These are phyloP conservation scores for Fusarium nematophilum DNA, from an alignment of 2,329 filamentous ascomycete species.

Conservation along the genomic window DNA sequence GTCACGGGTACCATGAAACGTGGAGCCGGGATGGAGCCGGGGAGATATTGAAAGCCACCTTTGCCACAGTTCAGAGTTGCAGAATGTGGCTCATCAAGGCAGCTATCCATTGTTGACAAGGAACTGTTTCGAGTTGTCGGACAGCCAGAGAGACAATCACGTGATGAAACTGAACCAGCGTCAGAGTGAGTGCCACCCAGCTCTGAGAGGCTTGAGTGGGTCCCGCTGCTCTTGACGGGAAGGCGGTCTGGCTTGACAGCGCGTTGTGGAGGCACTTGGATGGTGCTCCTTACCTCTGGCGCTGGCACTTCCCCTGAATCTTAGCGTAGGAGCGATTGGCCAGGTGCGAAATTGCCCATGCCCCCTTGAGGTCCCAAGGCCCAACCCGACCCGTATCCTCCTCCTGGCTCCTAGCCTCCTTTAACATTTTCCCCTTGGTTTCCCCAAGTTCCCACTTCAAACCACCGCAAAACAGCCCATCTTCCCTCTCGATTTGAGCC, in stretches of 20 bases:
- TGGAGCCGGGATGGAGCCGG: constrained; percentile 8
- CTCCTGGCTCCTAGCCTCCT: constrained; percentile 44
- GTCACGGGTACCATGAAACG: constrained; percentile 34
- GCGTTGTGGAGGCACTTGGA: constrained; percentile 40
- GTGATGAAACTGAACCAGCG: constrained; percentile 32
- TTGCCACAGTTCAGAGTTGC: not conserved
- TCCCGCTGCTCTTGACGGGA: constrained; percentile 36
- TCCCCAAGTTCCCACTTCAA: constrained; percentile 44
- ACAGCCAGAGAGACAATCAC: constrained; percentile 4
- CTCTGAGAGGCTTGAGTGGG: constrained; percentile 31
- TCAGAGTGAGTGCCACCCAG: constrained; percentile 26
- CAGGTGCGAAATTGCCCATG: constrained; percentile 48
- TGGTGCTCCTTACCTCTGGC: constrained; percentile 24
- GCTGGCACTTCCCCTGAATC: constrained; percentile 45
- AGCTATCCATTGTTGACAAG: not conserved
- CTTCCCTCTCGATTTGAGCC: constrained; percentile 38
- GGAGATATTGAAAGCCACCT: not conserved
- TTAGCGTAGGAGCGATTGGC: constrained; percentile 47
- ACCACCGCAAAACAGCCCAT: constrained; percentile 41
- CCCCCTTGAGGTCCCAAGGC: constrained; percentile 42
- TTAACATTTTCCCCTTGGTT: constrained; percentile 49
- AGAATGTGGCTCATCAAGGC: too few species aligned
- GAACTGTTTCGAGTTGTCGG: not conserved
- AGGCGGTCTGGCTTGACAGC: constrained; percentile 44
- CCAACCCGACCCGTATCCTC: constrained; percentile 42